Evolutionary conservation across 805 yeast species (phyloP).

Genomic region (Lipomyces chichibuensis): DNA sequence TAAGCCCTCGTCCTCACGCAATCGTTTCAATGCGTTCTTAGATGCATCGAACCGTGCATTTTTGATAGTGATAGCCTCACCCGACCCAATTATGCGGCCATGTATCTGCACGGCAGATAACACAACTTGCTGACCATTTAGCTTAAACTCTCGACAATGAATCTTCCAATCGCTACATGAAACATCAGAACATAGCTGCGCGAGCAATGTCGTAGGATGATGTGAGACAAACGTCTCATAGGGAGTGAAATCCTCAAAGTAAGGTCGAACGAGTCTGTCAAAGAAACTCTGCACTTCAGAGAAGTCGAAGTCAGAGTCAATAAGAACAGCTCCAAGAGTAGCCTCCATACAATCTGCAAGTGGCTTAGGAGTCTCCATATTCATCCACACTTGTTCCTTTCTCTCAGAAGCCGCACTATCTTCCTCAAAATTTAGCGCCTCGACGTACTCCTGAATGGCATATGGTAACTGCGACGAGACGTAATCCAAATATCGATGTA

Average conservation of each 20-base stretch:
- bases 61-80: neutral
- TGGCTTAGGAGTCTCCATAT: slow-evolving; percentile 17
- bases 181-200: neutral
- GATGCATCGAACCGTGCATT: slow-evolving; percentile 8
- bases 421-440: slow-evolving; percentile 6
- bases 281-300: slow-evolving; percentile 3
- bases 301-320: slow-evolving; percentile 17
- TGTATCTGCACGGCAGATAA: slow-evolving; percentile 11
- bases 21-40: slow-evolving; percentile 1
- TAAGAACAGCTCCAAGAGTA: slow-evolving; percentile 11
- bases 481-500: slow-evolving; percentile 9
- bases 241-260: slow-evolving; percentile 9
- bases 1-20: neutral
- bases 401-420: neutral
- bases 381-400: slow-evolving; percentile 11
- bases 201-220: slow-evolving; percentile 7
- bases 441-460: slow-evolving; percentile 11
- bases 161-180: slow-evolving; percentile 10
- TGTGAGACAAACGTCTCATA: neutral
- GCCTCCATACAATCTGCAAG: slow-evolving; percentile 17
- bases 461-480: slow-evolving; percentile 6
- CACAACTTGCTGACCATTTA: neutral
- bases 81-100: slow-evolving; percentile 8
- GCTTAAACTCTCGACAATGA: slow-evolving; percentile 4
- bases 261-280: slow-evolving; percentile 1